Evolutionary conservation across 768 basidiomycete species (phyloP), one percentile per base, ranked within the genome.

Genomic region (Russula lepida): DNA sequence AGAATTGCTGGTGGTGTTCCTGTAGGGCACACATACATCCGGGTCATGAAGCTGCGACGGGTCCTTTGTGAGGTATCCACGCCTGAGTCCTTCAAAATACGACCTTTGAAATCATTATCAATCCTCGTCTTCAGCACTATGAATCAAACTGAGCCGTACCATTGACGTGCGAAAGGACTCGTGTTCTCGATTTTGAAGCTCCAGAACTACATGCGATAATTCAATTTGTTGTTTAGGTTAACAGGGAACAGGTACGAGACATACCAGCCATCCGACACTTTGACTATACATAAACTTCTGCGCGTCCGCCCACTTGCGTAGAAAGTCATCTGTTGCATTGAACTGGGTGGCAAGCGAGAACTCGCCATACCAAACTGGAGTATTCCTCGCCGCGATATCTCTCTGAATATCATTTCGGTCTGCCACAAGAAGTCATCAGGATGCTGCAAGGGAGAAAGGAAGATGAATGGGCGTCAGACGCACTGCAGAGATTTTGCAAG

Each of bases 161-260:
- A 88, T 73, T 88, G 80, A 15, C 85, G 74, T 28, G 79, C 78
- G n/a, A 77, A 71, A 63, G 77, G 76, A 7, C 58, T 56, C 2
- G 84, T 85, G 41, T 72, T 78, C 71, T 89, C 88, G 6, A 84
- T 76, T 67, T 85, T 87, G 76, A 89, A 89, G 71, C 82, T 88
- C 87, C 87, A 89, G 70, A 77, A 84, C 82, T 59, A 35, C 81
- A 59, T 5, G 54, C 12, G 1, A 28, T 33, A 19, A 13, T 30
- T 30, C 15, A 17, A 39, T 49, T 6, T 11, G 23, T 21, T 9
- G 3, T 3, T 19, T 11, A 4, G 47, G 30, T 13, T 5, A 1
- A 8, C 35, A 41, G 30, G 32, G 17, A 21, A 52, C 11, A 9
- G 33, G 12, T 6, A 15, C 52, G 30, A 49, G 3, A 76, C 83